Percentiles rank a stretch among this genome's conserved stretches.
Evolutionary conservation across 2,329 filamentous ascomycete species (phyloP).

Genomic region (Fusarium torulosum): DNA sequence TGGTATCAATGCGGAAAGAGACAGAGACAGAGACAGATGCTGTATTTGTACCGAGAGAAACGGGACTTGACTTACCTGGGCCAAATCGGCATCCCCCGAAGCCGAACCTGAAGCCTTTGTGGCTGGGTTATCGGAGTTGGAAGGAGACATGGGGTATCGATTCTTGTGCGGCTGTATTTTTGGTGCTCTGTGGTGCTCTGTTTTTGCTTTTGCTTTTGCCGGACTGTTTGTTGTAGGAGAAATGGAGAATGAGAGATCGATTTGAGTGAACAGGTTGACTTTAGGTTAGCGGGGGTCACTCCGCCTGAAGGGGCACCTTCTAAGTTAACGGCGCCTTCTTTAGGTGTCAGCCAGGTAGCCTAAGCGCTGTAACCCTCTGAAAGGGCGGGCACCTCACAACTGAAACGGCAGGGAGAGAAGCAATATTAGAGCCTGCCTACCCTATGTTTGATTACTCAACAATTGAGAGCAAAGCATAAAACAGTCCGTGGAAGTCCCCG

Average conservation of each 20-base stretch:
- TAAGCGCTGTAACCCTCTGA: neutral
- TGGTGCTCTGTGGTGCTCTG: neutral
- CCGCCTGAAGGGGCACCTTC: neutral
- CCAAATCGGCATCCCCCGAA: conserved; percentile 45
- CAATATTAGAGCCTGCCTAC: neutral
- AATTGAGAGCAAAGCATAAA: neutral
- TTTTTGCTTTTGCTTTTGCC: neutral
- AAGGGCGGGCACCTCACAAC: no score
- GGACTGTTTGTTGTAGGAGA: conserved; percentile 27
- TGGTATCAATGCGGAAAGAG: neutral
- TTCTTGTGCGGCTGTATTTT: neutral
- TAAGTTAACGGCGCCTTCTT: neutral
- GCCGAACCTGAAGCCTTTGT: conserved; percentile 24
- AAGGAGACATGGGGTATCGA: neutral
- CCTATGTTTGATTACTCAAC: neutral
- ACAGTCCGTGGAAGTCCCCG: neutral
- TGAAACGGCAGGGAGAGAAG: no score
- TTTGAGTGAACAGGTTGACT: neutral
- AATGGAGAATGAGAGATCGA: conserved; percentile 16
- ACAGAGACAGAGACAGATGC: neutral
- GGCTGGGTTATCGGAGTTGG: conserved; percentile 23
- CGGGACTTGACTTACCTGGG: conserved; percentile 39
- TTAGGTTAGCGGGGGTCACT: conserved; percentile 15
- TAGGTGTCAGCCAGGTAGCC: neutral
- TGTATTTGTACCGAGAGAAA: no score